These are phyloP conservation scores for Closterium sp. DNA, from an alignment of 139 green algal genomes.

Conservation along the genomic window DNA sequence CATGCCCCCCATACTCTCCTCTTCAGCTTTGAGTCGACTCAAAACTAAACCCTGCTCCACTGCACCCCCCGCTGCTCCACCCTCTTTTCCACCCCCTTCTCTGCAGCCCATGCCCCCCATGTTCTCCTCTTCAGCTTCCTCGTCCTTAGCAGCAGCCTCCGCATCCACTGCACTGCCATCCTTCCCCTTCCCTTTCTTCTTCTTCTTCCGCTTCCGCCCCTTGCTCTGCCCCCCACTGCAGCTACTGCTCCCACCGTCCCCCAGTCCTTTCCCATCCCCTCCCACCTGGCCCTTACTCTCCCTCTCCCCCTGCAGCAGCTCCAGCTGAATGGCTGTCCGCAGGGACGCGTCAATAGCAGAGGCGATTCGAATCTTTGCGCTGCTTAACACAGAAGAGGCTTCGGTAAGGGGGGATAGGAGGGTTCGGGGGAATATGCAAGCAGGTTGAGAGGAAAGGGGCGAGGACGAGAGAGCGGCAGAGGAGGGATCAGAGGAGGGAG, in stretches of 20 bases:
- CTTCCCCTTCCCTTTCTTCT: conserved; percentile 22
- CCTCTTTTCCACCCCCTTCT: not conserved
- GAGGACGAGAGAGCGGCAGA: not conserved
- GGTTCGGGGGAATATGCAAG: no score
- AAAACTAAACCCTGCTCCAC: no score
- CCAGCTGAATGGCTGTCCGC: not conserved
- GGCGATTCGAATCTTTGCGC: no score
- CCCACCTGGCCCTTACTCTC: not conserved
- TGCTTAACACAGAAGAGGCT: no score
- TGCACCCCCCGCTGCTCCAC: not conserved
- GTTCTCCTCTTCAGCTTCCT: not conserved
- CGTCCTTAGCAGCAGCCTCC: not conserved
- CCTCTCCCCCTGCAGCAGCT: conserved; percentile 11
- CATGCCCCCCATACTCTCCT: no score
- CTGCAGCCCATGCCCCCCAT: no score
- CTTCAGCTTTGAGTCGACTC: no score
- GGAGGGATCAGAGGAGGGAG: not conserved
- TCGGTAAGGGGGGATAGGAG: no score
- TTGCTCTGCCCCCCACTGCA: not conserved
- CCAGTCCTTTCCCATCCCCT: not conserved
- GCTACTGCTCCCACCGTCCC: not conserved
- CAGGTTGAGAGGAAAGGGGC: no score
- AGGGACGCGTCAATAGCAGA: conserved; percentile 1
- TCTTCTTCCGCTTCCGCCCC: conserved; percentile 6
- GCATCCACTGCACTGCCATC: not conserved